phyloP scores from a whole-genome alignment of 306 rosid genomes.

The Quercus alba region DNA sequence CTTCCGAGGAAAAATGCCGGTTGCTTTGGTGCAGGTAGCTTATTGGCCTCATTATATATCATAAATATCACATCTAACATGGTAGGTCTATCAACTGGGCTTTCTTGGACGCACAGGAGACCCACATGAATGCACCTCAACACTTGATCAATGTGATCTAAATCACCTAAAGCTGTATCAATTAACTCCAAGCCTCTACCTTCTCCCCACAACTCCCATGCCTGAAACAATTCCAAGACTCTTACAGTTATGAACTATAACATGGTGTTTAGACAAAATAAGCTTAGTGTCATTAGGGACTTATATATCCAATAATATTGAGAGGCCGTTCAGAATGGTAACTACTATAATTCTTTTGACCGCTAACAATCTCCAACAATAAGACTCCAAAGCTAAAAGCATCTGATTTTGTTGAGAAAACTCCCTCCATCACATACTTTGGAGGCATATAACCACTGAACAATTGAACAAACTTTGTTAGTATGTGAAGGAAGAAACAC shows the following conservation, averaged over 20 bases:
- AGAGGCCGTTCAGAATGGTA: neutral
- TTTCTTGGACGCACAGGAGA: conserved; percentile 39
- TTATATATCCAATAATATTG: neutral
- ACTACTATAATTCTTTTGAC: conserved; percentile 16
- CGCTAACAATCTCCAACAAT: conserved; percentile 15
- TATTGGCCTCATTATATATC: conserved; percentile 15
- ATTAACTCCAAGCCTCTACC: conserved; percentile 20
- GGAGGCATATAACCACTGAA: conserved; percentile 14
- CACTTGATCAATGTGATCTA: neutral
- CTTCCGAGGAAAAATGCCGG: neutral
- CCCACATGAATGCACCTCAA: conserved; percentile 32
- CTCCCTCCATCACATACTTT: neutral
- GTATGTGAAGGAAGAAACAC: neutral
- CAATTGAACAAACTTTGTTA: neutral
- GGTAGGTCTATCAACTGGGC: conserved; percentile 28
- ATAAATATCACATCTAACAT: conserved; percentile 29
- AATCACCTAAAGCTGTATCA: conserved; percentile 13
- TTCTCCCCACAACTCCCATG: conserved; percentile 24
- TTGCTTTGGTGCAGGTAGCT: conserved; percentile 17
- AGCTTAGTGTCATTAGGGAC: too few relatives aligned
- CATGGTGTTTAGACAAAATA: too few relatives aligned
- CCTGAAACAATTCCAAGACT: conserved; percentile 5
- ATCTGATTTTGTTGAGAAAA: neutral
- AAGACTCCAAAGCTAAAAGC: conserved; percentile 21
- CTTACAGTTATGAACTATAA: neutral